Evolutionary conservation across 192 early-diverging fungal species (phyloP).

Genomic region (Ambispora gerdemannii): DNA sequence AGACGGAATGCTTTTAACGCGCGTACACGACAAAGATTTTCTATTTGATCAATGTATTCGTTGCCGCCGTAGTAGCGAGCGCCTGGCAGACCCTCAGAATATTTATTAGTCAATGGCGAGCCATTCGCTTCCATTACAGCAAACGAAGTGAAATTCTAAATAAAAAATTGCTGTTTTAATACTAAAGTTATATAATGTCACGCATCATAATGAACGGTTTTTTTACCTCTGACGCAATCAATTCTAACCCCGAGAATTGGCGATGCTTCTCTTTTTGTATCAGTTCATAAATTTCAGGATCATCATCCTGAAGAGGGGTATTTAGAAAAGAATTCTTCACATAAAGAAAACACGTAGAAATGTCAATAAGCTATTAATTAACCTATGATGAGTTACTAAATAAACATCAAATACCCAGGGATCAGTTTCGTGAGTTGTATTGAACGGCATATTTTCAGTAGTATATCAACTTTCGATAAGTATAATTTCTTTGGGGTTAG

Average conservation of each 20-base stretch:
- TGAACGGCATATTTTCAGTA: neutral
- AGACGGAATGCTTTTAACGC: conserved; percentile 93
- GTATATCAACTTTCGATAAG: too few relatives aligned
- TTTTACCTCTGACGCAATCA: conserved; percentile 95
- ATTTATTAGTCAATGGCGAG: conserved; percentile 99
- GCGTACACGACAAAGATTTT: conserved; percentile 93
- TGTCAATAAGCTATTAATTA: too few relatives aligned
- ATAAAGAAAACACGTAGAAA: neutral
- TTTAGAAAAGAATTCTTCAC: conserved; percentile 73
- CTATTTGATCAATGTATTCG: conserved; percentile 94
- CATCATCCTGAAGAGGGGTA: conserved; percentile 85
- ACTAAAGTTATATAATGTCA: too few relatives aligned
- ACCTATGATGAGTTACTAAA: too few relatives aligned
- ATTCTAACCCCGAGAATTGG: conserved; percentile 96
- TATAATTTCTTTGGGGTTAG: too few relatives aligned
- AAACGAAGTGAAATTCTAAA: conserved; percentile 98
- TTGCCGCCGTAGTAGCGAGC: conserved; percentile 99
- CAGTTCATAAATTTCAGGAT: conserved; percentile 88
- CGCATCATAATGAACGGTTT: neutral
- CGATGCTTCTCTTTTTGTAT: conserved; percentile 98
- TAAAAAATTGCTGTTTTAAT: conserved; percentile 10
- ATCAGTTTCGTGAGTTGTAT: neutral
- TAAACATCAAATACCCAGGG: neutral
- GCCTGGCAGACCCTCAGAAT: conserved; percentile 98
- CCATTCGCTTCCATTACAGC: conserved; percentile 99